These are phyloP conservation scores for Aspergillus ruber DNA, from an alignment of 2,329 filamentous ascomycete species.

Conservation along the genomic window DNA sequence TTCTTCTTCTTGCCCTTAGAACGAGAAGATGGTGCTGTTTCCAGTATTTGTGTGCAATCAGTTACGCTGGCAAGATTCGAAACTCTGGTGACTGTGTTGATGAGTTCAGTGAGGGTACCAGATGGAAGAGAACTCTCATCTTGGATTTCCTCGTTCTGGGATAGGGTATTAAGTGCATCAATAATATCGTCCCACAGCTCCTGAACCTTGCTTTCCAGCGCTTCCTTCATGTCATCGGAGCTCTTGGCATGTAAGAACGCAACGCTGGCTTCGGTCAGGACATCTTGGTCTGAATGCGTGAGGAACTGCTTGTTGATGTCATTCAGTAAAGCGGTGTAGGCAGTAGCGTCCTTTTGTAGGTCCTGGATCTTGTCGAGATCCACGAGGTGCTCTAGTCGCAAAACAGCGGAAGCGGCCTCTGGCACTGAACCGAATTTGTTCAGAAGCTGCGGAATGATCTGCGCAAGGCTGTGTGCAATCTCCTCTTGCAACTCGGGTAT, in stretches of 20 bases:
- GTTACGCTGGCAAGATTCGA: constrained; percentile 73
- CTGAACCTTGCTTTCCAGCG: constrained; percentile 72
- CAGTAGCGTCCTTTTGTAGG: constrained; percentile 75
- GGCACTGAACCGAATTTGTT: constrained; percentile 92
- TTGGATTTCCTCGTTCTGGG: constrained; percentile 65
- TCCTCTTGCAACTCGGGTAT: constrained; percentile 66
- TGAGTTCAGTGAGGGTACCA: constrained; percentile 61
- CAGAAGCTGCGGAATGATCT: constrained; percentile 73
- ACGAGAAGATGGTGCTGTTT: constrained; percentile 42
- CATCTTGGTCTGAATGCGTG: constrained; percentile 79
- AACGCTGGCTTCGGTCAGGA: constrained; percentile 74
- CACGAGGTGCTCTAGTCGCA: constrained; percentile 78
- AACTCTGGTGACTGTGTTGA: constrained; percentile 69
- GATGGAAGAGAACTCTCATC: constrained; percentile 62
- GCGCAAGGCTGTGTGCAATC: constrained; percentile 68
- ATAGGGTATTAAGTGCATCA: constrained; percentile 64
- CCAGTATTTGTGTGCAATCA: constrained; percentile 69
- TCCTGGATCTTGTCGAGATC: constrained; percentile 85
- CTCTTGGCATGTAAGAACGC: constrained; percentile 79
- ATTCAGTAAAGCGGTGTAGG: constrained; percentile 73
- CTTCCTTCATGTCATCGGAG: constrained; percentile 82
- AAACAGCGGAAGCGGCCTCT: constrained; percentile 74
- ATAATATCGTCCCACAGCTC: constrained; percentile 80
- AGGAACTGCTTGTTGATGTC: constrained; percentile 92
- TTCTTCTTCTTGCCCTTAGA: constrained; percentile 37